Evolutionary conservation across 306 rosid genomes (phyloP), one percentile per base, ranked within the genome.

Genomic region (Citrullus colocynthis): DNA sequence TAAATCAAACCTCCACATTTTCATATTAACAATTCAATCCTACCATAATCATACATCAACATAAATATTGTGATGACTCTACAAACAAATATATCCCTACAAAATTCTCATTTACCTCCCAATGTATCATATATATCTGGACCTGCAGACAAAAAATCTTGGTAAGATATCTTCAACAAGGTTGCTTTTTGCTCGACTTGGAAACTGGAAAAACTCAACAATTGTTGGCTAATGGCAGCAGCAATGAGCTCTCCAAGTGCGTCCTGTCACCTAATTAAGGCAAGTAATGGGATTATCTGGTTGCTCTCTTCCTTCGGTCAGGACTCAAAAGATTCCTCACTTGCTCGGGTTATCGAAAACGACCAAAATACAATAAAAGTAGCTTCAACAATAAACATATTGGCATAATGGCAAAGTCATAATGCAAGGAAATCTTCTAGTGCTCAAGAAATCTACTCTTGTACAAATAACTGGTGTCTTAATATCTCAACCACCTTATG

Each of bases 401-500:
- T 20, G 65, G 7, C 9, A 12, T 28, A 10, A 10, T 13, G 24
- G 60, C 10, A 55, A 6, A 55, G 20, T 17, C 21, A 54, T 17
- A 54, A 54, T 16, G 18, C 58, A 54, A 54, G 20, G 3, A 17
- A 54, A 54, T 61, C 41, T 28, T 61, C 56, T 6, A 55, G 61
- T 8, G 12, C 9, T 36, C 15, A 37, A 66, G 49, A 20, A 67
- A 55, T 67, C 21, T 9, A 67, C 54, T n/a, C 17, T n/a, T 42
- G 54, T 7, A 20, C 80, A 60, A 91, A 88, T 58, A 88, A 44
- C 17, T 49, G 84, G 57, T 85, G 86, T 80, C 90, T 87, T 79
- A 90, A 81, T 76, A 84, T 78, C 82, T 62, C 78, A 41, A 87
- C 83, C 79, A 88, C 75, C 86, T 88, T 85, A 78, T 84, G 81